phyloP scores from a whole-genome alignment of 371 early-diverging fungal genomes.

The Rhizopus delemar region DNA sequence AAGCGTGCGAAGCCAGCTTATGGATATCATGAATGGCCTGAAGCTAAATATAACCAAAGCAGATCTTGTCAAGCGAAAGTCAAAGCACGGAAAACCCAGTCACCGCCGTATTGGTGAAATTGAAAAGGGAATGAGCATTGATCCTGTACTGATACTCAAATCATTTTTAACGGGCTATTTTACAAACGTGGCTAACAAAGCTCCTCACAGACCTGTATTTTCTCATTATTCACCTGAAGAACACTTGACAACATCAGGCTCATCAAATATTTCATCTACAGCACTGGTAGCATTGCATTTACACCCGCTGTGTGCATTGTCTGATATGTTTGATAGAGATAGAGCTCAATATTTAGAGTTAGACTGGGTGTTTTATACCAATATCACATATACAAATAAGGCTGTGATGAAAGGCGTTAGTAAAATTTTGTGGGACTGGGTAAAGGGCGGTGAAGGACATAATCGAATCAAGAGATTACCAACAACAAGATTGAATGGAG shows the following conservation, averaged over 20 bases:
- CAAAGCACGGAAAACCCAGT: slow-evolving; percentile 19
- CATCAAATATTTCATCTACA: slow-evolving; percentile 21
- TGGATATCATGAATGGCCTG: slow-evolving; percentile 83
- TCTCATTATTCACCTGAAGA: slow-evolving; percentile 70
- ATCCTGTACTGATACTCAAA: slow-evolving; percentile 62
- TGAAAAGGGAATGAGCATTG: slow-evolving; percentile 26
- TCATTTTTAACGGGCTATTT: slow-evolving; percentile 76
- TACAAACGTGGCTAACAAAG: slow-evolving; percentile 76
- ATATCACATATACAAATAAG: slow-evolving; percentile 65
- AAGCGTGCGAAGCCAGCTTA: slow-evolving; percentile 87
- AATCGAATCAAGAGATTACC: slow-evolving; percentile 39
- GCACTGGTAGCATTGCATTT: slow-evolving; percentile 67
- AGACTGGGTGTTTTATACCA: slow-evolving; percentile 83
- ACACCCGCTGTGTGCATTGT: slow-evolving; percentile 64
- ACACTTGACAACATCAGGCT: slow-evolving; percentile 29
- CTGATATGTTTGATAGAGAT: slow-evolving; percentile 49
- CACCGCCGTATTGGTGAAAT: slow-evolving; percentile 24
- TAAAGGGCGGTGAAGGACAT: slow-evolving; percentile 41
- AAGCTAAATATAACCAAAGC: slow-evolving; percentile 59
- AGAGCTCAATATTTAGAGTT: slow-evolving; percentile 46
- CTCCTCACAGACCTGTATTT: slow-evolving; percentile 64
- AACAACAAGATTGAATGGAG: slow-evolving; percentile 41
- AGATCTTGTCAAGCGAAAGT: slow-evolving; percentile 19
- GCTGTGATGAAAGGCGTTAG: slow-evolving; percentile 71
- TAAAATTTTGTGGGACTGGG: slow-evolving; percentile 60